Base-by-base conservation (phyloP, 2,329 filamentous ascomycete species). In the Coleophoma eucalyptorum region DNA sequence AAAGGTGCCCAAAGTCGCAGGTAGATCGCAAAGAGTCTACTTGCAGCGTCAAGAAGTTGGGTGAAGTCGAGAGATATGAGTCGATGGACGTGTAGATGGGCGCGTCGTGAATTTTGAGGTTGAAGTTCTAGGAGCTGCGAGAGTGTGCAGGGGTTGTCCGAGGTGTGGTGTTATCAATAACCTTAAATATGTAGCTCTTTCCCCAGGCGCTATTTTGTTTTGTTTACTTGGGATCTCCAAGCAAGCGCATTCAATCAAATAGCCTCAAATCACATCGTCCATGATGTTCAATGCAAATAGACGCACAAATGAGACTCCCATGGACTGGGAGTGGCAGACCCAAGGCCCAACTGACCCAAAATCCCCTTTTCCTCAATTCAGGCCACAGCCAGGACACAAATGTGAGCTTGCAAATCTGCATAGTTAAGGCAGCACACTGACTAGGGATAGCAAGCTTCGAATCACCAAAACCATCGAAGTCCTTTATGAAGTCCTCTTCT, bases 321-420 rank as follows among this genome's bases (percentile, higher is more conserved):
- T 86, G 83, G 83, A 86, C 60, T 86, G 80, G 79, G 80, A 86
- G 63, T 86, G 82, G 65, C 76, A 84, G 59, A 74, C 72, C 26
- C 67, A 71, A 44, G 80, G 76, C 2, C 81, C 80, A 16, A 67
- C 81, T 53, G 83, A 86, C 67, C 75, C 75, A 16, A 80, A 79
- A 10, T 84, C 81, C 56, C 83, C 83, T 2, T 86, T 85, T 64
- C 72, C 77, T 18, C 78, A 81, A 55, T 73, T 78, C 35, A 71
- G 73, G 37, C 50, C 56, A 15, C 56, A 60, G 18, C 50, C 53
- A 37, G 56, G 58, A 18, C 56, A 58, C 15, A 63, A 61, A 48
- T 46, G 63, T 65, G 51, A 50, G 56, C 54, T 50, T 37, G 13
- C 32, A 45, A 31, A 43, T 16, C 20, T 43, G 18, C 13, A 19